Conservation (phyloP, 2,329 filamentous ascomycete species). For the Hymenoscyphus infarciens region DNA sequence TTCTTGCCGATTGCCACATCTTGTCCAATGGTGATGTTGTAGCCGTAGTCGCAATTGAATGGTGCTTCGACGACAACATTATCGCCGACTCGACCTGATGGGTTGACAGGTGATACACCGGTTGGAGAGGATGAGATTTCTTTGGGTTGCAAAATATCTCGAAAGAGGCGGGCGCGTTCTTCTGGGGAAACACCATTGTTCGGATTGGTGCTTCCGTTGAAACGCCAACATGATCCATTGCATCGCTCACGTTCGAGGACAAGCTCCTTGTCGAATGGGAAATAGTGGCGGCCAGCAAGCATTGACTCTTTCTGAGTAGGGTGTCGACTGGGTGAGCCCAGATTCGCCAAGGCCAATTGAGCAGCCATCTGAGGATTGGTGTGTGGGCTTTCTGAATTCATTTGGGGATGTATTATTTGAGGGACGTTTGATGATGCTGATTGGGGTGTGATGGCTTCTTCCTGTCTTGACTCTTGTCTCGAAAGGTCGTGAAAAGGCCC, state of each 20-base stretch:
- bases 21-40: constrained; percentile 85
- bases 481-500: constrained; percentile 58
- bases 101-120: constrained; percentile 48
- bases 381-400: constrained; percentile 31
- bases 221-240: constrained; percentile 74
- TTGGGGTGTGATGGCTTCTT: constrained; percentile 43
- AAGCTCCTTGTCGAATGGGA: constrained; percentile 73
- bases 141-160: constrained; percentile 65
- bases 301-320: constrained; percentile 85
- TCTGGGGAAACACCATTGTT: constrained; percentile 65
- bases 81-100: constrained; percentile 64
- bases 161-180: constrained; percentile 67
- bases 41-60: constrained; percentile 92
- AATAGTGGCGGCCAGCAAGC: constrained; percentile 75
- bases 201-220: constrained; percentile 80
- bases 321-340: constrained; percentile 27
- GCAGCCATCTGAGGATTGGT: constrained; percentile 33
- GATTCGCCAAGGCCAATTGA: constrained; percentile 35
- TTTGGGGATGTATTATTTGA: constrained; percentile 44
- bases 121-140: constrained; percentile 53
- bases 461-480: constrained; percentile 47
- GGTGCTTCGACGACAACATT: constrained; percentile 79
- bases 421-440: constrained; percentile 44
- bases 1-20: constrained; percentile 79
- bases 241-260: constrained; percentile 82